Percentiles rank a stretch among this genome's conserved stretches.
phyloP scores from a whole-genome alignment of 495 filamentous ascomycete genomes.

The Aspergillus sclerotioniger region DNA sequence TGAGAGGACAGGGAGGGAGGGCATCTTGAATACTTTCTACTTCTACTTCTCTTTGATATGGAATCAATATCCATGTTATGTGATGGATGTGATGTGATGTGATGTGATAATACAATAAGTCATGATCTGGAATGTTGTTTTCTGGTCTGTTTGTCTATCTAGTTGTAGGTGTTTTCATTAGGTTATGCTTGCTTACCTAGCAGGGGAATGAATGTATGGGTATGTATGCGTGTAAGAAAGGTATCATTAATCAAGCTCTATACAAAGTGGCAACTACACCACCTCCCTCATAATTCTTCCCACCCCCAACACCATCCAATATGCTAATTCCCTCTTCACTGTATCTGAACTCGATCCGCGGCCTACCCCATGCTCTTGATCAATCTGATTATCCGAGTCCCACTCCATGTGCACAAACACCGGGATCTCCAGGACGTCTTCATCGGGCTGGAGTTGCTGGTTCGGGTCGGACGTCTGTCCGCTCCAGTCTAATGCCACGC shows the following conservation, averaged over 20 bases:
- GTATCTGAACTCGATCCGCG: constrained; percentile 47
- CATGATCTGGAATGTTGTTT: background rate
- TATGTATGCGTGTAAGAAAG: background rate
- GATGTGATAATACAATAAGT: background rate
- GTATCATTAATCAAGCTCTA: background rate
- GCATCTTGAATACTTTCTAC: too few species aligned
- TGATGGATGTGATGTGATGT: background rate
- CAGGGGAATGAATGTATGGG: too few species aligned
- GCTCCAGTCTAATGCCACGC: constrained; percentile 22
- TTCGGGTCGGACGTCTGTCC: constrained; percentile 18
- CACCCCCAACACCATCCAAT: constrained; percentile 90
- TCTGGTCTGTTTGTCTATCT: background rate
- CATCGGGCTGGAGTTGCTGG: constrained; percentile 59
- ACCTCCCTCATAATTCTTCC: constrained; percentile 58
- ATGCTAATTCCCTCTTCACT: constrained; percentile 77
- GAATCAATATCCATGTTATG: too few species aligned
- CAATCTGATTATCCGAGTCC: constrained; percentile 74
- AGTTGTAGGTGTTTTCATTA: background rate
- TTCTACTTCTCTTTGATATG: too few species aligned
- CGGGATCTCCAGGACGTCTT: constrained; percentile 92
- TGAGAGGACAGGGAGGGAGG: background rate
- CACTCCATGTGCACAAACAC: constrained; percentile 91
- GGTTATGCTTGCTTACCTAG: too few species aligned
- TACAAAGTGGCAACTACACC: background rate
- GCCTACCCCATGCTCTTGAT: constrained; percentile 55